Base-by-base conservation (phyloP, 2,329 filamentous ascomycete species). In the Fusarium chlamydosporum region DNA sequence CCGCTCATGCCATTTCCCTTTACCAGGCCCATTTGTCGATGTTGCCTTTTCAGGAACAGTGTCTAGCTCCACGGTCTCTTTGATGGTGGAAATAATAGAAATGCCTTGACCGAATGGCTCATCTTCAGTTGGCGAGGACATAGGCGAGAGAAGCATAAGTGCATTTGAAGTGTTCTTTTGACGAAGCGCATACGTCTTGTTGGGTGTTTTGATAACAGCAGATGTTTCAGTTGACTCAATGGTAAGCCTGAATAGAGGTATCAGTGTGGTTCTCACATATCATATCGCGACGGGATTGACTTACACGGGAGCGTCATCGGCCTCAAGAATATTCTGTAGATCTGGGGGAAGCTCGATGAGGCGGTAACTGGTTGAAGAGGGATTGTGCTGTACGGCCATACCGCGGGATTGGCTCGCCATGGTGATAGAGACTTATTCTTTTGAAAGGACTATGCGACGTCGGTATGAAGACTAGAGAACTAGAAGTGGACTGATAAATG, bases 111-210 rank as follows among this genome's bases (percentile, higher is more conserved):
- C 74, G 9, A 77, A 20, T 9, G 45, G 65, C 16, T 60, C 56
- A 27, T 59, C 64, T 4, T 48, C 50, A 16, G 56, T 31, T 10
- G 56, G 34, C 23, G 29, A 38, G 6, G 71, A 45, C 13, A 51
- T 58, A 13, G 13, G 61, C 18, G 46, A 75, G 33, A 90, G 79
- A 4, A 91, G 76, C 71, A 90, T 85, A 46, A 91, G 81, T n/a
- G 86, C 85, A 74, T 91, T 91, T 45, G 88, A 91, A 0, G 88
- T 90, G 75, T 90, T 90, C 75, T 90, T 90, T 73, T 90, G 88
- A 31, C 86, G 86, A 46, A 91, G 81, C 7, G 82, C 82, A 78
- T 89, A 91, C 16, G 83, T 85, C 70, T 83, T 84, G 54, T 80
- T 76, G 5, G 82, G 82, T 1, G 83, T 82, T 70, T 80, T 84